Evolutionary conservation across 164 flowering plant species (phyloP), one percentile per base, ranked within the genome.

Genomic region (Liquidambar formosana): DNA sequence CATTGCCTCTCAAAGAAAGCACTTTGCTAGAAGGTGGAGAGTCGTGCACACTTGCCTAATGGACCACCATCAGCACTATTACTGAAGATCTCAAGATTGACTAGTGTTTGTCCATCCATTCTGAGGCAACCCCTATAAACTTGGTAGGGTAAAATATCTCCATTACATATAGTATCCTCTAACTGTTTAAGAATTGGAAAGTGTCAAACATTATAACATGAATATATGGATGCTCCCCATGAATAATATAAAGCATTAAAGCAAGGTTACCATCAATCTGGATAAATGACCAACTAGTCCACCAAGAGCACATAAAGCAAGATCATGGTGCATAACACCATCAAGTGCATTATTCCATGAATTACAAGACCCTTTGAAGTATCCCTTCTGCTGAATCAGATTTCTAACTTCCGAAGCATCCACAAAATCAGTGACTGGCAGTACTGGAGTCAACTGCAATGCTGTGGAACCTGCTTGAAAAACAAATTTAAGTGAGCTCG

Each of bases 31-130:
- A 43, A 64, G 23, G 61, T 25, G 43, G 52, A 48, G 59, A 51
- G 33, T 26, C 15, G 48, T 43, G 38, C 64, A 21, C 16, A 78
- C 89, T 81, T 75, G 75, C 99, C 99, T 86, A 89, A 76, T 67
- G 71, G 49, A 67, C 96, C 87, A 69, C 99, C 96, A 83, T 96
- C 94, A 72, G 83, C 92, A 86, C 72, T 91, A 71, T 93, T 96
- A 71, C 72, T 73, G 69, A 91, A 93, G 56, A 96, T 83, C 82
- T 96, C 99, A 71, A 93, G 95, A 83, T 96, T 96, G 18, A 87
- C 81, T 38, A 91, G 81, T 33, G 99, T 90, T 77, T 93, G 98
- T 16, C 99, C 97, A 75, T 96, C 99, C 88, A 96, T 90, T 79
- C 91, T 84, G 60, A 96, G 89, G 77, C 85, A 89, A 53, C 92